Evolutionary conservation across 208 protist species (phyloP), one percentile per base, ranked within the genome.

Genomic region (Wallacemonas sp.): DNA sequence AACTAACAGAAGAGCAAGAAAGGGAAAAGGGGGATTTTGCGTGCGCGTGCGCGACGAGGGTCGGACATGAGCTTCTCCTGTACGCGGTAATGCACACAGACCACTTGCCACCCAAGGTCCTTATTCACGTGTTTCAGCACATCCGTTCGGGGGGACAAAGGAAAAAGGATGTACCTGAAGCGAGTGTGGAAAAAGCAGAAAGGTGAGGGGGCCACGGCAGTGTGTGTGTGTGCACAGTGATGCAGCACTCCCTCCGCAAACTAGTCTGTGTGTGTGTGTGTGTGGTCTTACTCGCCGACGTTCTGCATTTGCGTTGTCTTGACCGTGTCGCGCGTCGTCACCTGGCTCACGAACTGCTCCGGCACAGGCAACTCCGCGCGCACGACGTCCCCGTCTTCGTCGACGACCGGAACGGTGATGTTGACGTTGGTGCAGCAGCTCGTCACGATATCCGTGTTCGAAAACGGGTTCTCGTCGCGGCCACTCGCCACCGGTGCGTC

Each of bases 321-420:
- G 6, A 71, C 22, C 3, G n/a, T 30, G 37, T 64, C 57, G 34
- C n/a, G 30, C 5, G 19, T 27, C 8, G 32, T 30, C 17, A 71
- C 13, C 15, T n/a, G 6, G 27, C n/a, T 62, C 13, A 64, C 63
- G 58, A 52, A 73, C 65, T 81, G 75, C 54, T 66, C 64, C 13
- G 75, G 70, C 46, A 81, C 52, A 2, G 76, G 53, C 30, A 81
- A 29, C 58, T 71, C 76, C 3, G 57, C 53, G 46, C 54, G 32
- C 48, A 70, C 69, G 30, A 46, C 45, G 2, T 77, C 76, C 17
- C 71, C 76, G 12, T 74, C 57, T 30, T 60, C 34, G 54, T 68
- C 60, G 33, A 62, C 21, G 37, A 71, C 53, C 34, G 60, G 57
- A 15, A 68, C 37, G 17, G 72, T 71, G 21, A 71, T 63, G 33